phyloP scores from a whole-genome alignment of 75 land plant genomes.

The Larix kaempferi region DNA sequence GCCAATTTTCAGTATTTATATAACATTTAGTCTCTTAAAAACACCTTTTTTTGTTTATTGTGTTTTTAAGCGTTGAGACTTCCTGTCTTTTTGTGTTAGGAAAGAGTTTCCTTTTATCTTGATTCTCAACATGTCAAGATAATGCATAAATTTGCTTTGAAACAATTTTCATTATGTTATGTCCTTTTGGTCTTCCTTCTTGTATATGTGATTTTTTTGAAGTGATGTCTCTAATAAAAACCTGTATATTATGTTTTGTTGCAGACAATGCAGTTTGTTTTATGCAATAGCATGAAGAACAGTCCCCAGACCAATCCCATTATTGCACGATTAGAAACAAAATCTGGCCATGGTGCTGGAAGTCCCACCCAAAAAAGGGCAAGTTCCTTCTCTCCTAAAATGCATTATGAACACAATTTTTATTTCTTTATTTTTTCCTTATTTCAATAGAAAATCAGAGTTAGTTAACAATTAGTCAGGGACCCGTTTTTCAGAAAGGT shows the following conservation, averaged over 20 bases:
- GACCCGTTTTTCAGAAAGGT: not conserved
- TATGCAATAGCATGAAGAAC: constrained; percentile 9
- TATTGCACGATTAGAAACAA: constrained; percentile 16
- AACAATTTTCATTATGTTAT: not conserved
- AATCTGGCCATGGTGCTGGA: constrained; percentile 16
- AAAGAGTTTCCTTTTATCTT: no score
- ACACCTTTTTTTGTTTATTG: no score
- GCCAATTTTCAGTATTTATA: no score
- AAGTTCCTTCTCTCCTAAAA: not conserved
- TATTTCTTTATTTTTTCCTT: not conserved
- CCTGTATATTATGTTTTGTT: not conserved
- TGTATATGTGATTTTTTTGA: not conserved
- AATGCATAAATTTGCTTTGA: not conserved
- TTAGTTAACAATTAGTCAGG: not conserved
- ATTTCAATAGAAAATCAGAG: not conserved
- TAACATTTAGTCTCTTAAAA: no score
- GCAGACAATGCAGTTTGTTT: constrained; percentile 20
- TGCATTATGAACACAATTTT: not conserved
- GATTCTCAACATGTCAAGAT: not conserved
- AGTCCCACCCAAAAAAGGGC: constrained; percentile 20
- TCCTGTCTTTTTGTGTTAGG: no score
- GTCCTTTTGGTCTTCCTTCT: not conserved
- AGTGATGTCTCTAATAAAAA: no score
- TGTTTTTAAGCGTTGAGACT: no score
- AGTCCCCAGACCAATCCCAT: constrained; percentile 18